phyloP scores from a whole-genome alignment of 345 rosid species.

The Eucalyptus cloeziana region DNA sequence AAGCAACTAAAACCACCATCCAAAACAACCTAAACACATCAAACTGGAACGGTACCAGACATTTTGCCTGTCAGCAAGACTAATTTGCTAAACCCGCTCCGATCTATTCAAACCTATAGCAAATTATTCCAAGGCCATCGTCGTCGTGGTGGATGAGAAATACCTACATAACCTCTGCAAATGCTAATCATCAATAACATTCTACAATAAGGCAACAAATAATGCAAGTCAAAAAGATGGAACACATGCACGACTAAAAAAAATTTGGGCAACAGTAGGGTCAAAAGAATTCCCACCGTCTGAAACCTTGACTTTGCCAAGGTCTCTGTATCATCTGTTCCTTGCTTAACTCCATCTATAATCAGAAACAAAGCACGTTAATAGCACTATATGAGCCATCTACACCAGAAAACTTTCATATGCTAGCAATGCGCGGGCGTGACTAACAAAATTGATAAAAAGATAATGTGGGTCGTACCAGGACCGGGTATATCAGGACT shows the following conservation, averaged over 20 bases:
- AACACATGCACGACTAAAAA: not conserved
- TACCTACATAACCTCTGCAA: too few species aligned
- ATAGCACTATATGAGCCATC: not conserved
- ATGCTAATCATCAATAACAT: slow-evolving; percentile 20
- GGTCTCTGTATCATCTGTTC: slow-evolving; percentile 24
- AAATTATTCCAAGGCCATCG: too few species aligned
- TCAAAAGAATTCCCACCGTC: slow-evolving; percentile 9
- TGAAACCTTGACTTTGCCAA: slow-evolving; percentile 9
- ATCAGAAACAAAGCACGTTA: not conserved
- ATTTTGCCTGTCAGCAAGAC: too few species aligned
- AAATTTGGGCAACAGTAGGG: not conserved
- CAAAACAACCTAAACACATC: too few species aligned
- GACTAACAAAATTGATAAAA: not conserved
- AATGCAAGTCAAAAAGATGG: not conserved
- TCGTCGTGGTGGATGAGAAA: too few species aligned
- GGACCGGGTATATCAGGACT: slow-evolving; percentile 25
- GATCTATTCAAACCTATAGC: too few species aligned
- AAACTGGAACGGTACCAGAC: too few species aligned
- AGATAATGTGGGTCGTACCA: slow-evolving; percentile 15
- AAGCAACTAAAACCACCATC: too few species aligned
- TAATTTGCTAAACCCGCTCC: too few species aligned
- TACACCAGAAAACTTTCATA: not conserved
- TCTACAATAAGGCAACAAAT: slow-evolving; percentile 9
- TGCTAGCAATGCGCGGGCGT: not conserved
- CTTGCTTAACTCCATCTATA: slow-evolving; percentile 29